Evolutionary conservation across 306 rosid species (phyloP), one percentile per base, ranked within the genome.

Genomic region (Ochetophila trinervis): DNA sequence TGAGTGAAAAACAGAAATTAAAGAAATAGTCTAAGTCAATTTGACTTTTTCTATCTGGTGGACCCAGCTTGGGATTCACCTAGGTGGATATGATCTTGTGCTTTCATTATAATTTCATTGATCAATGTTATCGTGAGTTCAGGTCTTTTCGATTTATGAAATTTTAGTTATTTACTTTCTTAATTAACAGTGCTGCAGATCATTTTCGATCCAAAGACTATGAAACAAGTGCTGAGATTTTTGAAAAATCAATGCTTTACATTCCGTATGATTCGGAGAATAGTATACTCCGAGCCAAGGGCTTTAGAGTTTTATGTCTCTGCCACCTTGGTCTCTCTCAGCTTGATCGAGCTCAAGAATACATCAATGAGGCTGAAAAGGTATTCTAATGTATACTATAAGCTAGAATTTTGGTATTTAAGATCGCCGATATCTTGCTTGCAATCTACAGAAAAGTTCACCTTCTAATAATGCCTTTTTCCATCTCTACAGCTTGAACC

Each of bases 201-300:
- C 76, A 76, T 80, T 93, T 93, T 71, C 96, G 85, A 27, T 74
- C 85, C 61, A 93, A 89, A 78, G 95, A 86, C 68, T 93, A 93
- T 58, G 86, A 55, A 73, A 84, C 82, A 55, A 89, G 98, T 76
- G 94, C 91, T 47, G 97, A 89, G 71, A 79, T 89, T 78, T 93
- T 89, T 42, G 98, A 93, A 82, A 93, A 89, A 79, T 82, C 98
- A 70, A 86, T 93, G 97, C 91, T 93, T 59, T 93, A 89, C 70
- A 66, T 93, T 67, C 83, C 95, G 65, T 80, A 84, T 69, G 91
- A 81, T 72, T 73, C 82, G 52, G 96, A 89, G 70, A 85, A 78
- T 71, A 86, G 80, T 78, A 78, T 66, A 72, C 86, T 81, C 66
- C 79, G 98, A 71, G 94, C 89, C 65, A 93, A 93, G 74, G 96